phyloP scores from a whole-genome alignment of 177 flowering plant genomes.

The Telopea speciosissima region DNA sequence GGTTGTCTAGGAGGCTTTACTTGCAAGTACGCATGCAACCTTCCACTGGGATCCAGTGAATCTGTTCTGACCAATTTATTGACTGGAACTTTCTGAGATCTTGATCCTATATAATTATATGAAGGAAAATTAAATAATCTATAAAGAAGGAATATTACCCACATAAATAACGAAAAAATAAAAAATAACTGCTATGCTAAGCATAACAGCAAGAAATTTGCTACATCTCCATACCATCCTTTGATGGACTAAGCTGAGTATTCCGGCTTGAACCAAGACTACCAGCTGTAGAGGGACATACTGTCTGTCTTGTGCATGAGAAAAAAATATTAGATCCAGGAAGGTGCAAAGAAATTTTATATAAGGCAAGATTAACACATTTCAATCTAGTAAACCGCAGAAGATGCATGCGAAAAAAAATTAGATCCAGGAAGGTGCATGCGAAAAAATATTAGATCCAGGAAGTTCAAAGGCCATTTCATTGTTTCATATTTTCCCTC shows the following conservation, averaged over 20 bases:
- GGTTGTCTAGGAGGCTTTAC: conserved; percentile 31
- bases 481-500: neutral
- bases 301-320: conserved; percentile 34
- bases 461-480: conserved; percentile 1
- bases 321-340: conserved; percentile 4
- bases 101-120: conserved; percentile 28
- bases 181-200: neutral
- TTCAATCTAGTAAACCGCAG: neutral
- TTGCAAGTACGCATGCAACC: conserved; percentile 86
- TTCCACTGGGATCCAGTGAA: conserved; percentile 84
- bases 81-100: conserved; percentile 68
- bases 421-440: no score
- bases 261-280: conserved; percentile 28
- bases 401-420: no score
- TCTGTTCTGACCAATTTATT: conserved; percentile 87
- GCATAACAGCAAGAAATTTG: conserved; percentile 1
- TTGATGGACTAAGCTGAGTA: conserved; percentile 25
- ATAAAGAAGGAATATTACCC: neutral
- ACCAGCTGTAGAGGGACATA: conserved; percentile 33
- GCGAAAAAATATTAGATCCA: no score
- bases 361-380: neutral
- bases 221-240: conserved; percentile 39
- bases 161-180: neutral
- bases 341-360: conserved; percentile 1
- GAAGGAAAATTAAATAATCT: conserved; percentile 4